Base-by-base conservation (phyloP, 164 flowering plant species). In the Annona cherimola region DNA sequence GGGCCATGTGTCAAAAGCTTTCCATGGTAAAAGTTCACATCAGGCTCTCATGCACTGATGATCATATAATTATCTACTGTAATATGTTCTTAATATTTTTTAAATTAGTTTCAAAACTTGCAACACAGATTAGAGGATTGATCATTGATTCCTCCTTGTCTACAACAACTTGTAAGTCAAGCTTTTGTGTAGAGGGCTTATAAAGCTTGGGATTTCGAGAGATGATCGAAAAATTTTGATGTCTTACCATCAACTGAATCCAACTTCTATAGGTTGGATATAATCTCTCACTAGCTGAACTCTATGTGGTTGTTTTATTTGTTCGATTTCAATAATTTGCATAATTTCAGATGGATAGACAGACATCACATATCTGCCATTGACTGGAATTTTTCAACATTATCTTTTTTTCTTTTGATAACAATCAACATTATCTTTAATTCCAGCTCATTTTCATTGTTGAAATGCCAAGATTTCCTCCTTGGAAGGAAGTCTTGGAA, bases 191-290 rank as follows among this genome's bases (percentile, higher is more conserved):
- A 82, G 74, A 83, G 99, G 99, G 69, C 83, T 95, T 65, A 80
- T 74, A 75, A 87, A 90, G 74, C 77, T 90, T 55, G 98, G 99
- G 63, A 78, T 95, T 71, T 78, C 93, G 89, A 86, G 84, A 79
- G 79, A 79, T 69, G 69, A 61, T 20, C 68, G 64, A 18, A 86
- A 76, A 39, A 69, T 42, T 65, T 67, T 68, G 64, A 79, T 71
- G 16, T 70, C 71, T 59, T 95, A 87, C 71, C 81, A 87, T 80
- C 84, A 83, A 80, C 84, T 95, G 81, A 95, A 95, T 79, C 99
- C 99, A 69, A 95, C 99, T 67, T 80, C 86, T 66, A 95, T 92
- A 88, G 99, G 98, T 94, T 63, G 9, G 9, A 16, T 63, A 40
- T 7, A 18, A 35, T 14, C 39, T 44, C n/a, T 64, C 16, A 62